Evolutionary conservation across 2,329 filamentous ascomycete species (phyloP).

Genomic region (Davidsoniella virescens): DNA sequence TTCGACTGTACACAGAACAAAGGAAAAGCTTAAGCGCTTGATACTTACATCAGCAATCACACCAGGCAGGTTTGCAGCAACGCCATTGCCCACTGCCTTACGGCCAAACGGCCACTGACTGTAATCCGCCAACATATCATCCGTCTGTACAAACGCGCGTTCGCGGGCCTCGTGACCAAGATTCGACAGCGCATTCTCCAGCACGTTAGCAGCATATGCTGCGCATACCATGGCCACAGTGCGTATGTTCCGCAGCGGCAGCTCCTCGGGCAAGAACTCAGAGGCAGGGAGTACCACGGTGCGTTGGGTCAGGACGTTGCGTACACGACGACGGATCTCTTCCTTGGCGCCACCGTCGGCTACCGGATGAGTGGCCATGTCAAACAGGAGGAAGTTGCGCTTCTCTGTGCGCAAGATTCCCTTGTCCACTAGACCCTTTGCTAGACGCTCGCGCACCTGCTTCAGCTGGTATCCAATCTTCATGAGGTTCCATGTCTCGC

Average conservation of each 20-base stretch:
- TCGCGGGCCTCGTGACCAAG: slow-evolving; percentile 89
- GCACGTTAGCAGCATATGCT: slow-evolving; percentile 91
- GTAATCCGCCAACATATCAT: slow-evolving; percentile 89
- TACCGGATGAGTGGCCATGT: slow-evolving; percentile 98
- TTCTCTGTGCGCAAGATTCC: slow-evolving; percentile 97
- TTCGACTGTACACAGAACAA: background rate
- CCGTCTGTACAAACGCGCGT: slow-evolving; percentile 88
- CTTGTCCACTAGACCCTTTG: slow-evolving; percentile 96
- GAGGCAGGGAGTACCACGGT: slow-evolving; percentile 78
- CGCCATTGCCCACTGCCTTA: slow-evolving; percentile 62
- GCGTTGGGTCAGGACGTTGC: slow-evolving; percentile 81
- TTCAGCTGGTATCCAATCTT: slow-evolving; percentile 99
- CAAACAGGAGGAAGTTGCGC: slow-evolving; percentile 97
- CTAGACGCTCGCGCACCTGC: slow-evolving; percentile 92
- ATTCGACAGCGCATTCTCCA: slow-evolving; percentile 91
- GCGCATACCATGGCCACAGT: slow-evolving; percentile 96
- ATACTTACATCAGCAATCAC: slow-evolving; percentile 56
- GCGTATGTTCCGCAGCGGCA: slow-evolving; percentile 84
- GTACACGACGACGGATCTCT: slow-evolving; percentile 83
- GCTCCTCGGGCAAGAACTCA: slow-evolving; percentile 81
- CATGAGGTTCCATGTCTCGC: slow-evolving; percentile 99
- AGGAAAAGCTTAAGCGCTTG: background rate
- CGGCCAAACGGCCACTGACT: slow-evolving; percentile 93
- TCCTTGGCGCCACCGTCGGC: slow-evolving; percentile 95
- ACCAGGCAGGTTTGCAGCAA: slow-evolving; percentile 83